These are phyloP conservation scores for Ophiosphaerella herpotricha DNA, from an alignment of 2,329 filamentous ascomycete genomes.

Conservation along the genomic window DNA sequence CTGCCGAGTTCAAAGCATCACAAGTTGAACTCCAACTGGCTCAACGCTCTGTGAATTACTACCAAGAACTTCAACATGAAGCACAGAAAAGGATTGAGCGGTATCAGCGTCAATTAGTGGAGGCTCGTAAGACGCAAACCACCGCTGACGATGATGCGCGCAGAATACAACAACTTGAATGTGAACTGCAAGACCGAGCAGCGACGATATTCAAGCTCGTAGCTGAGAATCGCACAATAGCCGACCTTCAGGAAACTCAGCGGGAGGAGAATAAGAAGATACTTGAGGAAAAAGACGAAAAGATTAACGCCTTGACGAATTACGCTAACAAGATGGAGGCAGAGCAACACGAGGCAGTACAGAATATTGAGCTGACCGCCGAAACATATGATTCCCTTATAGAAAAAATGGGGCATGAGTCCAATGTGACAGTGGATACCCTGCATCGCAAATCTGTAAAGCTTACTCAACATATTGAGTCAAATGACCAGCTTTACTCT, in stretches of 20 bases:
- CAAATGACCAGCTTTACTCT: constrained; percentile 9
- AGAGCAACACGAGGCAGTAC: not conserved
- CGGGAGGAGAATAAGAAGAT: constrained; percentile 6
- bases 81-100: constrained; percentile 13
- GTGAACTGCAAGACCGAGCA: constrained; percentile 9
- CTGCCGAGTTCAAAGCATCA: constrained; percentile 15
- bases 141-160: constrained; percentile 1
- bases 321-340: not conserved
- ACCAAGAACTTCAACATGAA: constrained; percentile 13
- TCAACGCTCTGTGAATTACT: constrained; percentile 10
- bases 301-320: not conserved
- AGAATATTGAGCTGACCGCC: constrained; percentile 7
- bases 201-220: constrained; percentile 10
- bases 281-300: constrained; percentile 8
- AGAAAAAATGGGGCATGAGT: constrained; percentile 8
- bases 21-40: constrained; percentile 24
- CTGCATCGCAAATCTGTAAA: constrained; percentile 1
- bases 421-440: not conserved
- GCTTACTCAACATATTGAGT: not conserved
- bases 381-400: constrained; percentile 11
- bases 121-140: constrained; percentile 4
- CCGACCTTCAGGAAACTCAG: constrained; percentile 5
- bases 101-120: constrained; percentile 13
- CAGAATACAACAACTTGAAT: constrained; percentile 15
- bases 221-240: constrained; percentile 13